Base-by-base conservation (phyloP, 768 basidiomycete genomes). In the Boletus reticuloceps region DNA sequence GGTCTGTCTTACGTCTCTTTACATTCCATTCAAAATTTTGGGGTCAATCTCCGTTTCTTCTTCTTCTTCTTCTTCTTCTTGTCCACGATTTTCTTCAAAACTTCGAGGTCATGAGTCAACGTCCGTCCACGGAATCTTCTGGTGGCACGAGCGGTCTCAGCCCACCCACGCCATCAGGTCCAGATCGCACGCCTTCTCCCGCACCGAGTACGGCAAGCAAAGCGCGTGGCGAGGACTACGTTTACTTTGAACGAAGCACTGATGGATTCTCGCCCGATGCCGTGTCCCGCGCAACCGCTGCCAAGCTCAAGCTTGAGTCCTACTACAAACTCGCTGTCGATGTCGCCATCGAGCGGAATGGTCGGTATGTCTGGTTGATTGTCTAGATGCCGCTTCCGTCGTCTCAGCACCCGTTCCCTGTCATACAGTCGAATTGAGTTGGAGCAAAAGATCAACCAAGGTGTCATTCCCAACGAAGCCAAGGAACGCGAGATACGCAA, bases 271-370 rank as follows among this genome's bases (percentile, higher is more conserved):
- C 88, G 17, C 84, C 93, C 59, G 87, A 91, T 67, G 89, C 92
- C 19, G 81, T 93, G 50, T 92, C 94, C 54, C 89, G 90, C 47
- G 88, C 92, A 9, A 96, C 93, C 46, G 91, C 90, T 25, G 94
- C 95, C 19, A 97, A 97, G 70, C 84, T 98, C 71, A 97, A 97
- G 74, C 86, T 99, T 53, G 95, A 96, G 73, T 91, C 95, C 44
- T 98, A 88, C 77, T 99, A 99, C 80, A 98, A 98, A 74, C 89
- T 98, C 54, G 94, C 95, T 6, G 96, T 99, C 34, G 94, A 98
- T 70, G 83, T 92, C 58, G 96, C 96, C 46, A 96, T 99, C 59
- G 94, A 94, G 70, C 80, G 96, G 55, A 98, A 98, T 72, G 88
- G 89, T 48, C 84, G 96, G 95, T 96, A 65, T 50, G 69, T 65